Percentiles rank a stretch among this genome's conserved stretches.
These are phyloP conservation scores for Mariannaea elegans DNA, from an alignment of 2,329 filamentous ascomycete species.

Conservation along the genomic window DNA sequence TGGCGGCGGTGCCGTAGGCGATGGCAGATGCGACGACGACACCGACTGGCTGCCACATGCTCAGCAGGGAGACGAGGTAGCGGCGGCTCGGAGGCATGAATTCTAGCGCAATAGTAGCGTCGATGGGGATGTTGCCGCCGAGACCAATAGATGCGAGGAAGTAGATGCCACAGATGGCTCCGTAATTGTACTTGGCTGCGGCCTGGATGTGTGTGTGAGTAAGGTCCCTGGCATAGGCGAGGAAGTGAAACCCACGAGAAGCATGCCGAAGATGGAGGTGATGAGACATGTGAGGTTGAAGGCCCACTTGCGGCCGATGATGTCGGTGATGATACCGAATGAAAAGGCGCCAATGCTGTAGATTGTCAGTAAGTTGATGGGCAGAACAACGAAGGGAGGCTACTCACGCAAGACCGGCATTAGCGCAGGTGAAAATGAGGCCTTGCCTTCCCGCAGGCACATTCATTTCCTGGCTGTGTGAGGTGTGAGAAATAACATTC, in stretches of 20 bases:
- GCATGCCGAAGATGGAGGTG: constrained; percentile 61
- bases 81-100: constrained; percentile 53
- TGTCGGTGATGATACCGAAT: neutral
- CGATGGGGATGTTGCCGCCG: constrained; percentile 64
- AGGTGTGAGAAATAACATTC: no score
- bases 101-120: constrained; percentile 64
- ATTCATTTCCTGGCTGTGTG: no score
- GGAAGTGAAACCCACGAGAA: constrained; percentile 44
- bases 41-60: constrained; percentile 64
- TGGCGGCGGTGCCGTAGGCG: constrained; percentile 62
- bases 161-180: constrained; percentile 57
- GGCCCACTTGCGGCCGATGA: constrained; percentile 58
- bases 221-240: no score
- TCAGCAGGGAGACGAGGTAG: constrained; percentile 61
- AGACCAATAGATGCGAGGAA: constrained; percentile 63
- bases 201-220: no score
- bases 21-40: constrained; percentile 60
- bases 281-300: constrained; percentile 68
- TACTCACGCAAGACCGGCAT: constrained; percentile 62
- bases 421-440: constrained; percentile 61
- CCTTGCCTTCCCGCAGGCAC: no score
- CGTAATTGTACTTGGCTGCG: constrained; percentile 31
- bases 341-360: neutral
- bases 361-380: neutral
- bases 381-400: constrained; percentile 48